These are phyloP conservation scores for Amaranthus cruentus DNA, from an alignment of 148 eudicot species.

Conservation along the genomic window DNA sequence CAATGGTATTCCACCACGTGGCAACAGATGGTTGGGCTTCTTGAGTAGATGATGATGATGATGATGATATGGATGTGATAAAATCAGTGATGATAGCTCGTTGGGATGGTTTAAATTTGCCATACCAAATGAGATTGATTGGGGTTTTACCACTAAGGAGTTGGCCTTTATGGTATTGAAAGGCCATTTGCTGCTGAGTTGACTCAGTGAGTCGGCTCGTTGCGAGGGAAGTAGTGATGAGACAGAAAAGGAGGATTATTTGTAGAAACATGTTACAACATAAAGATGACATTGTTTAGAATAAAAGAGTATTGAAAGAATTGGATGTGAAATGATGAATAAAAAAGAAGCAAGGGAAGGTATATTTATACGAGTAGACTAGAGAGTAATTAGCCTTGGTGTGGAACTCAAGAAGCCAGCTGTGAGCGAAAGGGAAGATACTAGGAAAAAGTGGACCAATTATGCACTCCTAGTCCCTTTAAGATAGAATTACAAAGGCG, in stretches of 20 bases:
- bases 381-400: too few species aligned
- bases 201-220: neutral
- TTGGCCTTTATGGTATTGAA: constrained; percentile 34
- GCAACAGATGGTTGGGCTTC: constrained; percentile 40
- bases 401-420: too few species aligned
- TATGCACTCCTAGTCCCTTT: too few species aligned
- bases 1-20: constrained; percentile 49
- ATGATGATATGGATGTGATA: constrained; percentile 25
- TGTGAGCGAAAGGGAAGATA: too few species aligned
- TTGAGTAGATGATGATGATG: constrained; percentile 12
- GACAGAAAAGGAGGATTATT: neutral
- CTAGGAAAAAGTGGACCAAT: too few species aligned
- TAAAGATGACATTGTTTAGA: too few species aligned
- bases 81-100: constrained; percentile 32
- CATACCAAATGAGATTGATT: constrained; percentile 42
- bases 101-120: constrained; percentile 33
- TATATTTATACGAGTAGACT: too few species aligned
- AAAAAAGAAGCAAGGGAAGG: too few species aligned
- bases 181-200: neutral
- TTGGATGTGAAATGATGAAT: too few species aligned
- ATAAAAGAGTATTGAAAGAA: too few species aligned
- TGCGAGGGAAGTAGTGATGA: neutral
- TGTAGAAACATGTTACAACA: neutral
- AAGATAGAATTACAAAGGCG: too few species aligned
- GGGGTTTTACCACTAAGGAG: constrained; percentile 30